Percentiles rank a stretch among this genome's conserved stretches.
Evolutionary conservation across 2,329 filamentous ascomycete species (phyloP).

Genomic region (Colletotrichum sp.): DNA sequence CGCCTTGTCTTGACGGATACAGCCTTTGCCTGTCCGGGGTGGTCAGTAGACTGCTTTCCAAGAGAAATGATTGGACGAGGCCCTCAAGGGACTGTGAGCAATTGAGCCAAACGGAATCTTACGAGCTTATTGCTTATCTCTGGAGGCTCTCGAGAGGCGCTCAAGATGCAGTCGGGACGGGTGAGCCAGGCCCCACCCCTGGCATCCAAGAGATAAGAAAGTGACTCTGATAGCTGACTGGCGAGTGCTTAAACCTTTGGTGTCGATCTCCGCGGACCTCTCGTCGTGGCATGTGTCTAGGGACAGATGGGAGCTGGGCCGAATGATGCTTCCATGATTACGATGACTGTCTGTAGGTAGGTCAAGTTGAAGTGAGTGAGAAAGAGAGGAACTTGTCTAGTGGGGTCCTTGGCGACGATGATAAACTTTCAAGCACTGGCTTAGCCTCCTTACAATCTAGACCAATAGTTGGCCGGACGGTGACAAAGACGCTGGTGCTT

Average conservation of each 20-base stretch:
- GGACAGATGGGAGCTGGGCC: background rate
- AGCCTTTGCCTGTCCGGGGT: background rate
- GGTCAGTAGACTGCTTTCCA: slow-evolving; percentile 9
- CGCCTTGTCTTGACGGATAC: slow-evolving; percentile 10
- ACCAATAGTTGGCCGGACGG: background rate
- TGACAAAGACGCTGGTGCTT: background rate
- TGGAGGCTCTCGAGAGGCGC: slow-evolving; percentile 8
- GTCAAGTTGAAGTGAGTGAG: background rate
- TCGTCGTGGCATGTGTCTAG: background rate
- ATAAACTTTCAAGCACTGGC: background rate
- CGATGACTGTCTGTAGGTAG: background rate
- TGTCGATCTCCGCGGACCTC: slow-evolving; percentile 12
- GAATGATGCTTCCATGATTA: background rate
- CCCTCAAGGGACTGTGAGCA: background rate
- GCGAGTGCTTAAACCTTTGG: slow-evolving; percentile 1
- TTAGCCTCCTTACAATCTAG: background rate
- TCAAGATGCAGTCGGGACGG: slow-evolving; percentile 14
- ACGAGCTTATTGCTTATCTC: slow-evolving; percentile 21
- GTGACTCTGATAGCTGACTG: slow-evolving; percentile 11
- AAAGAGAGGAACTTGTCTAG: background rate
- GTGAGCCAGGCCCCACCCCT: slow-evolving; percentile 18
- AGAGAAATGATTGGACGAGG: background rate
- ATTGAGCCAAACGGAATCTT: slow-evolving; percentile 12
- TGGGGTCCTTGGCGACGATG: background rate
- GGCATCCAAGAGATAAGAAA: slow-evolving; percentile 20